Percentiles rank a stretch among this genome's conserved stretches.
Conservation (phyloP, 2,329 filamentous ascomycete species). For the Monosporascus cannonballus region DNA sequence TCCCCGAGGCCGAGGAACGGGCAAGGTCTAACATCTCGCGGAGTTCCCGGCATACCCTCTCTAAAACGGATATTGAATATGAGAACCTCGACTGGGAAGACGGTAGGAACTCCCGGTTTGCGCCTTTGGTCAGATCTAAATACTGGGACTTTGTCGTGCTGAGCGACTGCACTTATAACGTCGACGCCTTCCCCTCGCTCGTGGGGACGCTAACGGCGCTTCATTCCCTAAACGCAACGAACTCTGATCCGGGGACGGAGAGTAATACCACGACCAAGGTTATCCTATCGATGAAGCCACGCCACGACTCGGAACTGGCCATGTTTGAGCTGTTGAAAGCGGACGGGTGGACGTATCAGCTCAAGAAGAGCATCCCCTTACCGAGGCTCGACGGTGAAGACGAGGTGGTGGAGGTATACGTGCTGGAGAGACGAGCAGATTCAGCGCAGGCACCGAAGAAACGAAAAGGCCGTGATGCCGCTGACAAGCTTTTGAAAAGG, state of each 20-base stretch:
- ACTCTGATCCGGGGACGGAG: conserved; percentile 6
- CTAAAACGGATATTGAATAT: conserved; percentile 24
- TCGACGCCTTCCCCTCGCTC: conserved; percentile 47
- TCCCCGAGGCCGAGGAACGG: conserved; percentile 46
- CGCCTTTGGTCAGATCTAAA: conserved; percentile 29
- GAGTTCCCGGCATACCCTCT: background rate
- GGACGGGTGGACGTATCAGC: conserved; percentile 38
- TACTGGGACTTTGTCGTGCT: conserved; percentile 49
- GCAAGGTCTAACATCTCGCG: conserved; percentile 40
- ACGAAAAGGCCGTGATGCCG: background rate
- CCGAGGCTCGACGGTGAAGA: conserved; percentile 38
- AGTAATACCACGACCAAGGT: conserved; percentile 31
- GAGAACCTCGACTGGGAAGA: conserved; percentile 54
- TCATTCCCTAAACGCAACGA: conserved; percentile 30
- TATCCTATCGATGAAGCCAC: conserved; percentile 49
- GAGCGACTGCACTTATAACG: conserved; percentile 58
- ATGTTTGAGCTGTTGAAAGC: conserved; percentile 41
- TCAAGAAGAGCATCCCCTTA: conserved; percentile 37
- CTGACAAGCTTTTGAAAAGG: background rate
- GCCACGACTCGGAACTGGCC: conserved; percentile 45
- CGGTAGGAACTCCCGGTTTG: conserved; percentile 39
- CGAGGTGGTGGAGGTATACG: conserved; percentile 46
- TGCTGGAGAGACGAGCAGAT: conserved; percentile 35
- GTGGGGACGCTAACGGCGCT: conserved; percentile 47
- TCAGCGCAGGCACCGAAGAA: background rate